Conservation (phyloP, 352 stramenopile species). For the Peronosclerospora sorghi region DNA sequence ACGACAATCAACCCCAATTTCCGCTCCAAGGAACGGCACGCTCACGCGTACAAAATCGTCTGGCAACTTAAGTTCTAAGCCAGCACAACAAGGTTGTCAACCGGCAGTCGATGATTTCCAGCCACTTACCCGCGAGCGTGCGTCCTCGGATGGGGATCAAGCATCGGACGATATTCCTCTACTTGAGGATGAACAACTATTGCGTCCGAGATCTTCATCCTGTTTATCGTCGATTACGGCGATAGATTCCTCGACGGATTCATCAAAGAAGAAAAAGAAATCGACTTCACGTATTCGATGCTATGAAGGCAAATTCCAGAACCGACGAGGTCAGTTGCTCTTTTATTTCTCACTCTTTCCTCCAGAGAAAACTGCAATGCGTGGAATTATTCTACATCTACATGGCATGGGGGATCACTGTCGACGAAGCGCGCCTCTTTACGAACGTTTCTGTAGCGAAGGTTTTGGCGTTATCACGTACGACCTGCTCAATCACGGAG, state of each 20-base stretch:
- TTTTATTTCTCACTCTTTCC: slow-evolving; percentile 52
- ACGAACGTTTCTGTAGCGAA: slow-evolving; percentile 31
- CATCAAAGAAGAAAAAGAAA: slow-evolving; percentile 5
- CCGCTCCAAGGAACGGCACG: slow-evolving; percentile 1
- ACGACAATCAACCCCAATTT: slow-evolving; percentile 2
- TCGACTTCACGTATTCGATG: slow-evolving; percentile 9
- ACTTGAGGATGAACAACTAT: slow-evolving; percentile 1
- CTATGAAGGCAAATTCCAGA: slow-evolving; percentile 37
- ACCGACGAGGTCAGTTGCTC: slow-evolving; percentile 33
- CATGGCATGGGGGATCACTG: slow-evolving; percentile 56
- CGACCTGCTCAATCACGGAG: slow-evolving; percentile 41
- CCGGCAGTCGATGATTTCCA: slow-evolving; percentile 8
- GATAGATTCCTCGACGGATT: neutral
- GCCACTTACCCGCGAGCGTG: neutral
- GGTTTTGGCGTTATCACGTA: slow-evolving; percentile 48
- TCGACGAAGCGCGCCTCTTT: slow-evolving; percentile 35
- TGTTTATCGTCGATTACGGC: slow-evolving; percentile 3
- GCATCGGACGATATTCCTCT: neutral
- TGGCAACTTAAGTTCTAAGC: slow-evolving; percentile 5
- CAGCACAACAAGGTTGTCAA: slow-evolving; percentile 1
- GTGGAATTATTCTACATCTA: slow-evolving; percentile 42
- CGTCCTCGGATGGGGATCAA: slow-evolving; percentile 10
- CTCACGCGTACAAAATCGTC: slow-evolving; percentile 8
- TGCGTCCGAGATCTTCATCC: slow-evolving; percentile 11
- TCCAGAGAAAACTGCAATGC: slow-evolving; percentile 21